phyloP scores from a whole-genome alignment of 2,329 filamentous ascomycete genomes.

The Capronia americana region DNA sequence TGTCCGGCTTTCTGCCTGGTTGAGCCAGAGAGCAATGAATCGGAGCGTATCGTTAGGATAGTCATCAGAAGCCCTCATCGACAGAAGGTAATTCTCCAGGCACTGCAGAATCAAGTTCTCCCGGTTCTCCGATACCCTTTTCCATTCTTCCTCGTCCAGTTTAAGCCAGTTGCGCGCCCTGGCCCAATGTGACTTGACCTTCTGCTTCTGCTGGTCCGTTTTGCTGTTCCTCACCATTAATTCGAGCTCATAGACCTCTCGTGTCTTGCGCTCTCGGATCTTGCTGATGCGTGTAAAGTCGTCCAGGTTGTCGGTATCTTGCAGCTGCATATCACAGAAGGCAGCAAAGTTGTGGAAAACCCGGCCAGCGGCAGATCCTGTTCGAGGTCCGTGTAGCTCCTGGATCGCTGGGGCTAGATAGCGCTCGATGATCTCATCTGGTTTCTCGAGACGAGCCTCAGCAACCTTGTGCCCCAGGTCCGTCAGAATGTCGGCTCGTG shows the following conservation, averaged over 20 bases:
- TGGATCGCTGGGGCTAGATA: slow-evolving; percentile 85
- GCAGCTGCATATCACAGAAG: slow-evolving; percentile 93
- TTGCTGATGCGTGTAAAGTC: slow-evolving; percentile 82
- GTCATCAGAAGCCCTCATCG: slow-evolving; percentile 81
- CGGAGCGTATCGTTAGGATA: slow-evolving; percentile 89
- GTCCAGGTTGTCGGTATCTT: slow-evolving; percentile 82
- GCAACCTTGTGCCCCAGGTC: slow-evolving; percentile 89
- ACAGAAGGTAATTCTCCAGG: slow-evolving; percentile 89
- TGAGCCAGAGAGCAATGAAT: slow-evolving; percentile 93
- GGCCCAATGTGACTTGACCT: slow-evolving; percentile 65
- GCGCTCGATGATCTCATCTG: slow-evolving; percentile 83
- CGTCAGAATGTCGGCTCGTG: slow-evolving; percentile 78
- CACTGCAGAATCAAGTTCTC: slow-evolving; percentile 86
- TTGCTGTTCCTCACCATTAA: slow-evolving; percentile 56
- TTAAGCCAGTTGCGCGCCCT: slow-evolving; percentile 87
- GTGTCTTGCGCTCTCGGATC: slow-evolving; percentile 78
- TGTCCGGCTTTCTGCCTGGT: slow-evolving; percentile 75
- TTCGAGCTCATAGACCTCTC: slow-evolving; percentile 78
- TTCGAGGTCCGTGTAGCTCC: slow-evolving; percentile 72
- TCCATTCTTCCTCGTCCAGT: slow-evolving; percentile 87
- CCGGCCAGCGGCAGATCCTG: slow-evolving; percentile 77
- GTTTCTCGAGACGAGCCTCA: slow-evolving; percentile 86
- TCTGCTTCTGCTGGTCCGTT: slow-evolving; percentile 57
- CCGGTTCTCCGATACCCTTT: slow-evolving; percentile 75
- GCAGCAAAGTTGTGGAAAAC: slow-evolving; percentile 94